Evolutionary conservation across 306 rosid genomes (phyloP).

Genomic region (Dalbergia cochinchinensis): DNA sequence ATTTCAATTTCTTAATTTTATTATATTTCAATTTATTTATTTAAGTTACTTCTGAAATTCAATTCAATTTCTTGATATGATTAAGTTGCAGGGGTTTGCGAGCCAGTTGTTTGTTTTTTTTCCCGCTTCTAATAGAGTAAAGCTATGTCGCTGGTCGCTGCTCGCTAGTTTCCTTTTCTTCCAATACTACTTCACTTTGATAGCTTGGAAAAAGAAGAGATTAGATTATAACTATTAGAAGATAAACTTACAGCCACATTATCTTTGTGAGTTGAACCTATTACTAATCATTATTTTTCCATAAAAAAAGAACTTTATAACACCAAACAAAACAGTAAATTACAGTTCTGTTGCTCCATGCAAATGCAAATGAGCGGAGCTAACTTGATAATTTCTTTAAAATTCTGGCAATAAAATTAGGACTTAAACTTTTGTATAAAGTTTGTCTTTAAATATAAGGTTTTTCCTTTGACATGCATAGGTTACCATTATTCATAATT

Average conservation of each 20-base stretch:
- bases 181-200: constrained; percentile 13
- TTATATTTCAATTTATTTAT: too few species aligned
- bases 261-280: background rate
- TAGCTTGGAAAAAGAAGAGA: background rate
- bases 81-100: too few species aligned
- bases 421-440: background rate
- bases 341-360: too few species aligned
- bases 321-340: too few species aligned
- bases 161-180: background rate
- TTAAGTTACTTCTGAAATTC: too few species aligned
- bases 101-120: too few species aligned
- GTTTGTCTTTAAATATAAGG: background rate
- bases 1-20: too few species aligned
- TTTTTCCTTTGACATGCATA: too few species aligned
- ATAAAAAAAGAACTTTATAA: too few species aligned
- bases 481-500: too few species aligned
- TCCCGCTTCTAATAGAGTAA: background rate
- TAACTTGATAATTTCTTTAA: background rate
- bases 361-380: too few species aligned
- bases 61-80: too few species aligned
- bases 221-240: background rate
- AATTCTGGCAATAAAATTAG: background rate
- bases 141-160: background rate
- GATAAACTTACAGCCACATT: background rate
- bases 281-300: background rate